Evolutionary conservation across 2,329 filamentous ascomycete species (phyloP).

Genomic region (Aspergillus ustus): DNA sequence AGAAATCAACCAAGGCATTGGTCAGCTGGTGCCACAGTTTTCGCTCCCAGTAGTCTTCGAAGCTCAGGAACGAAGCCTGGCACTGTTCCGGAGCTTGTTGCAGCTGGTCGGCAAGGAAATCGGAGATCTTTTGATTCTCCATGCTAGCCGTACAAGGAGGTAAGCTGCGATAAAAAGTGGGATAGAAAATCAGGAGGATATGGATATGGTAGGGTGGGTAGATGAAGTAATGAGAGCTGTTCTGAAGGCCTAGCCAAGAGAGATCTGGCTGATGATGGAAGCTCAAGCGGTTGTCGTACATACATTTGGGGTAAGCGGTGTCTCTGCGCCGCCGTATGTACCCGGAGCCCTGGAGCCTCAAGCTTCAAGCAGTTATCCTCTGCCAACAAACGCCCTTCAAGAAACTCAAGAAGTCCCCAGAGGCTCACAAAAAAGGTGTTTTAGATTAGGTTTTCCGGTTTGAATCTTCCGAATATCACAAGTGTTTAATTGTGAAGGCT

Average conservation of each 20-base stretch:
- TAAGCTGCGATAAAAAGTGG: background rate
- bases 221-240: slow-evolving; percentile 21
- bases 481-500: background rate
- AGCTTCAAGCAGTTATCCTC: background rate
- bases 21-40: slow-evolving; percentile 99
- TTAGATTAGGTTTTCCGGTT: background rate
- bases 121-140: slow-evolving; percentile 85
- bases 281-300: slow-evolving; percentile 23
- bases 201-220: slow-evolving; percentile 16
- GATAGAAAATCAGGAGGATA: slow-evolving; percentile 9
- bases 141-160: slow-evolving; percentile 55
- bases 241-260: background rate
- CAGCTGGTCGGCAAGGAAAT: slow-evolving; percentile 89
- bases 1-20: slow-evolving; percentile 84
- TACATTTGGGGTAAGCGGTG: slow-evolving; percentile 20
- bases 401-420: background rate
- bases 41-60: slow-evolving; percentile 97
- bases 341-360: slow-evolving; percentile 2
- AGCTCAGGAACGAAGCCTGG: slow-evolving; percentile 84
- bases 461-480: background rate
- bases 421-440: background rate
- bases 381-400: background rate
- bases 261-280: slow-evolving; percentile 21
- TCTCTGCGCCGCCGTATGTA: slow-evolving; percentile 33
- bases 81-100: slow-evolving; percentile 85